Conservation (phyloP, 805 yeast species). For the Metschnikowia shivogae region DNA sequence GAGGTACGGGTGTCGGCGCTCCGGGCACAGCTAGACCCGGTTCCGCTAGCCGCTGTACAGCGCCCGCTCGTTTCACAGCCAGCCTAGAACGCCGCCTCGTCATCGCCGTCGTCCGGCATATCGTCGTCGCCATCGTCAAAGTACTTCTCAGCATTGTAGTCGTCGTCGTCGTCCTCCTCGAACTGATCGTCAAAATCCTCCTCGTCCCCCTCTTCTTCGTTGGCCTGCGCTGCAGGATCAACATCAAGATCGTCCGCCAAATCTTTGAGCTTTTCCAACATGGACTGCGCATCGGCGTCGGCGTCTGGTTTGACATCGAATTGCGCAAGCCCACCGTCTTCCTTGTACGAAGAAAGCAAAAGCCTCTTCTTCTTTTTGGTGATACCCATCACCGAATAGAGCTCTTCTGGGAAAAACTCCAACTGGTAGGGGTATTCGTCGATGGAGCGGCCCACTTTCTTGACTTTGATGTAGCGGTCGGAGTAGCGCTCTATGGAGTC, state of each 20-base stretch:
- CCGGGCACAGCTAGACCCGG: too few species aligned
- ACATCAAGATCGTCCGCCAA: constrained; percentile 45
- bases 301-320: constrained; percentile 27
- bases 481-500: constrained; percentile 82
- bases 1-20: too few species aligned
- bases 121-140: constrained; percentile 71
- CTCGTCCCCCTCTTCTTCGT: constrained; percentile 37
- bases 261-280: constrained; percentile 37
- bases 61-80: too few species aligned
- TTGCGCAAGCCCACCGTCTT: constrained; percentile 36
- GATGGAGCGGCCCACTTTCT: constrained; percentile 65
- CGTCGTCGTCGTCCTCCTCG: constrained; percentile 73
- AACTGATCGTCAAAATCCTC: constrained; percentile 63
- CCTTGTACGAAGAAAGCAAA: constrained; percentile 37
- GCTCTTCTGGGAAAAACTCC: constrained; percentile 72
- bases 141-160: constrained; percentile 75
- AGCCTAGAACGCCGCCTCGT: constrained; percentile 62
- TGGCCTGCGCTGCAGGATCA: constrained; percentile 39
- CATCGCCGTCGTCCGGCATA: constrained; percentile 59
- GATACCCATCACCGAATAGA: constrained; percentile 67
- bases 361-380: constrained; percentile 50
- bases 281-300: constrained; percentile 28
- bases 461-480: constrained; percentile 69
- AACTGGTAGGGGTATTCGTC: constrained; percentile 74
- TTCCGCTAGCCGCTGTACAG: too few species aligned